phyloP scores from a whole-genome alignment of 1,284 basidiomycete species.

The Sporisorium iseilematis-ciliati region DNA sequence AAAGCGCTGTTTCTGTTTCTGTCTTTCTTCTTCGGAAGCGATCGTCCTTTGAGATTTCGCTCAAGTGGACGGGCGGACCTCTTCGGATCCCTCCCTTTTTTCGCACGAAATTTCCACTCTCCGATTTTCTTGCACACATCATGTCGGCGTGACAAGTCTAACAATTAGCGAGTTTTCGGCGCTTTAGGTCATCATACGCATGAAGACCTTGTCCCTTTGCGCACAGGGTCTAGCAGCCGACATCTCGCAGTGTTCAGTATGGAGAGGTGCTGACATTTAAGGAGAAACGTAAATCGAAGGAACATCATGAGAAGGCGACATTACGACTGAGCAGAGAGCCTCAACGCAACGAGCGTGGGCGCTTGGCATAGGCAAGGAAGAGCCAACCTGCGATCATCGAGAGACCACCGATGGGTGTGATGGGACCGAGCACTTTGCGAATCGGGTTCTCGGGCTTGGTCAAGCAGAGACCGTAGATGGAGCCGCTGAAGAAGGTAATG shows the following conservation, averaged over 20 bases:
- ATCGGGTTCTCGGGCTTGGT: conserved; percentile 55
- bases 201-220: background rate
- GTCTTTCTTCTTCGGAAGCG: conserved; percentile 32
- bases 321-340: background rate
- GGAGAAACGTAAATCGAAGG: too few species aligned
- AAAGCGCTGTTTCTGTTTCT: background rate
- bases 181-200: conserved; percentile 5
- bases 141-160: background rate
- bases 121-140: background rate
- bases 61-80: conserved; percentile 25
- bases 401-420: conserved; percentile 64
- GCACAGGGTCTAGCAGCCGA: background rate
- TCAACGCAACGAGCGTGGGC: conserved; percentile 42
- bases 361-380: conserved; percentile 57
- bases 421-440: conserved; percentile 62
- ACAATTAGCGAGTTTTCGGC: background rate
- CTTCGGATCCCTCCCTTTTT: conserved; percentile 8
- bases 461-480: conserved; percentile 66
- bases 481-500: conserved; percentile 66
- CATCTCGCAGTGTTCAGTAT: background rate
- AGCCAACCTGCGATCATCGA: conserved; percentile 66
- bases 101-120: conserved; percentile 12
- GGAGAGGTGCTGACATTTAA: conserved; percentile 3
- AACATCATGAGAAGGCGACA: too few species aligned
- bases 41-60: conserved; percentile 12